Conservation (phyloP, 768 basidiomycete genomes). For the Pleurotus tuoliensis region DNA sequence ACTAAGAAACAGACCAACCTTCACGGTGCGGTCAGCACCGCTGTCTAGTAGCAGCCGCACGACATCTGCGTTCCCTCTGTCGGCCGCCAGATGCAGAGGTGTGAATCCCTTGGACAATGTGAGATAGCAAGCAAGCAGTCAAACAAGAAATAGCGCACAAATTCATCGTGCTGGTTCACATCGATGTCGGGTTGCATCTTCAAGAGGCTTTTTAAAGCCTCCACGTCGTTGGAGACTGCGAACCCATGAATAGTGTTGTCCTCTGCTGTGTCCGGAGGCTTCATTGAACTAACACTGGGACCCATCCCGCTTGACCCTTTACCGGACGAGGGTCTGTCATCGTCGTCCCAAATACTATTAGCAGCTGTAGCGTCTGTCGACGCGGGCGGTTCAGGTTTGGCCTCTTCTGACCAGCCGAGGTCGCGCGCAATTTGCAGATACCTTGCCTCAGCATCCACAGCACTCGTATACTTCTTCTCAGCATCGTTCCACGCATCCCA, state of each 20-base stretch:
- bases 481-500: conserved; percentile 78
- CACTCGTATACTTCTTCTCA: conserved; percentile 41
- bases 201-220: conserved; percentile 41
- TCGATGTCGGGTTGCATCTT: conserved; percentile 36
- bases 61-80: conserved; percentile 63
- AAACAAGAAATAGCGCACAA: conserved; percentile 44
- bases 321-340: conserved; percentile 27
- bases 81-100: conserved; percentile 81
- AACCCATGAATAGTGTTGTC: conserved; percentile 53
- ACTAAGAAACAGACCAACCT: conserved; percentile 38
- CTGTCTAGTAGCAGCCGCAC: conserved; percentile 55
- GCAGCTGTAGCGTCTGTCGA: conserved; percentile 13
- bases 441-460: conserved; percentile 49
- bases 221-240: conserved; percentile 55
- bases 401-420: conserved; percentile 63
- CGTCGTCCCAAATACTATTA: conserved; percentile 42
- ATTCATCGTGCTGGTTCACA: conserved; percentile 65
- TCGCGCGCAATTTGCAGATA: conserved; percentile 67
- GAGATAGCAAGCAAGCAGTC: not conserved
- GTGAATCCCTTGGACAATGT: conserved; percentile 69
- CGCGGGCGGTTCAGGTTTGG: not conserved
- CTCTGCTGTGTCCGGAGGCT: conserved; percentile 27
- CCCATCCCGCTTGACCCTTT: conserved; percentile 50
- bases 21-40: conserved; percentile 62
- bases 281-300: conserved; percentile 57